A percentile compares a stretch with the other conserved stretches of the same genome.
phyloP scores from a whole-genome alignment of 2,329 filamentous ascomycete genomes.

The Diplodia intermedia region DNA sequence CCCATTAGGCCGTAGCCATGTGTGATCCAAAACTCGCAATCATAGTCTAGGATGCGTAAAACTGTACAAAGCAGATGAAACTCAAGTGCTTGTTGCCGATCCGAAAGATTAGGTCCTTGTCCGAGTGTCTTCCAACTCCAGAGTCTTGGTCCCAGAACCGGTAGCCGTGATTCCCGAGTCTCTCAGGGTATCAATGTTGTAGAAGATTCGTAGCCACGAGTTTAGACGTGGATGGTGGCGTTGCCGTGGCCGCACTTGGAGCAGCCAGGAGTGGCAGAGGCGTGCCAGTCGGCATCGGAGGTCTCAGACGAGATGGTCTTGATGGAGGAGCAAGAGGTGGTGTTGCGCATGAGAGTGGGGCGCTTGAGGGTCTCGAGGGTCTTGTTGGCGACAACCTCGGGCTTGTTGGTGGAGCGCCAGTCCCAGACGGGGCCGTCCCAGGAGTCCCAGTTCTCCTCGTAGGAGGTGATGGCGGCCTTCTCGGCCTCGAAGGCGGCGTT shows the following conservation, averaged over 20 bases:
- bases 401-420: slow-evolving; percentile 32
- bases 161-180: slow-evolving; percentile 7
- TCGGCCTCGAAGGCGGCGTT: slow-evolving; percentile 37
- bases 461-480: slow-evolving; percentile 37
- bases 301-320: slow-evolving; percentile 19
- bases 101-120: slow-evolving; percentile 10
- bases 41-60: not conserved
- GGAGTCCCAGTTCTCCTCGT: slow-evolving; percentile 37
- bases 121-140: slow-evolving; percentile 23
- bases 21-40: slow-evolving; percentile 10
- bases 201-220: not conserved
- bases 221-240: slow-evolving; percentile 25
- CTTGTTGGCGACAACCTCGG: slow-evolving; percentile 26
- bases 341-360: slow-evolving; percentile 27
- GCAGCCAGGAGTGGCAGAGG: slow-evolving; percentile 29
- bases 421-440: slow-evolving; percentile 33
- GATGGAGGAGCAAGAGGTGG: slow-evolving; percentile 29
- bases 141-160: slow-evolving; percentile 1
- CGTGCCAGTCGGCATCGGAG: slow-evolving; percentile 16
- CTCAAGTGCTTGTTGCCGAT: not conserved
- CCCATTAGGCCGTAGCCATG: slow-evolving; percentile 13
- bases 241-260: slow-evolving; percentile 27
- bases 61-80: slow-evolving; percentile 8
- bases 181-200: slow-evolving; percentile 1
- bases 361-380: slow-evolving; percentile 26